Base-by-base conservation (phyloP, 2,329 filamentous ascomycete genomes). In the Neopestalotiopsis rosae region DNA sequence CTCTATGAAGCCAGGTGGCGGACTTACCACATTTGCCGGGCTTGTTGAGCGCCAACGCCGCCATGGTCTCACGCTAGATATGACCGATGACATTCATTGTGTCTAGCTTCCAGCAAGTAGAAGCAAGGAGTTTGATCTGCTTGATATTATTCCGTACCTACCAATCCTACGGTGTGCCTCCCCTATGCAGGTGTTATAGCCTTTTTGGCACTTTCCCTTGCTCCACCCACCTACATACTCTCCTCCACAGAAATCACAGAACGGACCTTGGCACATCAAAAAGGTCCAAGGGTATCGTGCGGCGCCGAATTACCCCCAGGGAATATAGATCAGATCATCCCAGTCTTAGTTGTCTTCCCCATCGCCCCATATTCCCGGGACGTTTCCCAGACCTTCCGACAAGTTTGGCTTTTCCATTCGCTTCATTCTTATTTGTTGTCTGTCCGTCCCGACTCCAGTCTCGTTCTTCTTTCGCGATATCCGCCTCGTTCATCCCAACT, bases 131-230 rank as follows among this genome's bases (percentile, higher is more conserved):
- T 10, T 10, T 38, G 34, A 52, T 17, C 24, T 20, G 5, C 4
- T 52, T 52, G 45, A 52, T 52, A 52, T 52, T 38, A 52, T 52
- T 52, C 45, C 45, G 45, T 52, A 24, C 45, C 45, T 52, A 52
- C 45, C 45, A n/a, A 52, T 17, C 45, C 42, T 49, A 17, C 2
- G 45, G 20, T 20, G 7, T 7, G 6, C 45, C 45, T n/a, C n/a
- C 17, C 17, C 20, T 24, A 52, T 30, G 32, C 57, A 30, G 24
- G 24, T 24, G 32, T 14, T 61, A 61, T 61, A 30, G 32, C 24
- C 28, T 32, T 20, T 30, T 34, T 24, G 3, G 24, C 24, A 30
- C 32, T 61, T 61, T 17, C 17, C 20, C 20, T 24, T 61, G 24
- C 57, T 61, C 57, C 24, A 34, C 57, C 24, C 57, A n/a, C 52